phyloP scores from a whole-genome alignment of 1,284 basidiomycete species.

The Pseudozyma pruni region DNA sequence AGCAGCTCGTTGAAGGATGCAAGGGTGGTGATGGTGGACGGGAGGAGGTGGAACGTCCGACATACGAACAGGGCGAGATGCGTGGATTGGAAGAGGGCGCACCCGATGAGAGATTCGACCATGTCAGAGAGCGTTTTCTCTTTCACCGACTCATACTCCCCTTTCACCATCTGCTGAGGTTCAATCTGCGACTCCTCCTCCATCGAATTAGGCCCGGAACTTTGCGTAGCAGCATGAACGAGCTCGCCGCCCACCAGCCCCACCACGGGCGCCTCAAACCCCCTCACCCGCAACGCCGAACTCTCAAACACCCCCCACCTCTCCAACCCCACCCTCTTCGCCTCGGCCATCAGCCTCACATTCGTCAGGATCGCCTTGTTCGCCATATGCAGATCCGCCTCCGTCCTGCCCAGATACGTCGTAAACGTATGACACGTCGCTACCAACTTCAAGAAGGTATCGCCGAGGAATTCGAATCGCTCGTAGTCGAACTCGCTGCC shows the following conservation, averaged over 20 bases:
- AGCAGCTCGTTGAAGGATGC: slow-evolving; percentile 27
- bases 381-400: slow-evolving; percentile 47
- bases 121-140: slow-evolving; percentile 50
- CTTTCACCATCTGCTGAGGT: too few relatives aligned
- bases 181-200: too few relatives aligned
- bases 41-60: slow-evolving; percentile 20
- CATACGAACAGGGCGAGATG: slow-evolving; percentile 11
- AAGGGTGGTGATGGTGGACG: slow-evolving; percentile 5
- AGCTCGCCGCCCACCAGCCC: slow-evolving; percentile 2
- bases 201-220: too few relatives aligned
- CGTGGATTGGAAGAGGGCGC: slow-evolving; percentile 11
- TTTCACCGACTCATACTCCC: background rate
- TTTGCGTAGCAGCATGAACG: background rate
- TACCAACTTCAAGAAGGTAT: slow-evolving; percentile 50
- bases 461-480: slow-evolving; percentile 53
- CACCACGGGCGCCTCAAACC: slow-evolving; percentile 9
- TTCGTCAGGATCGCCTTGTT: slow-evolving; percentile 51
- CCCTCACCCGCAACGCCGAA: background rate
- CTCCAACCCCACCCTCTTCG: slow-evolving; percentile 20
- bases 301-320: slow-evolving; percentile 19
- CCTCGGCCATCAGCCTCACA: slow-evolving; percentile 31
- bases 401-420: slow-evolving; percentile 13
- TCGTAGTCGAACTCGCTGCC: slow-evolving; percentile 39
- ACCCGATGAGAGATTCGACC: slow-evolving; percentile 50
- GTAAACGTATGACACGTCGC: slow-evolving; percentile 50